Base-by-base conservation (phyloP, 306 rosid genomes). In the Dalbergia cultrata region DNA sequence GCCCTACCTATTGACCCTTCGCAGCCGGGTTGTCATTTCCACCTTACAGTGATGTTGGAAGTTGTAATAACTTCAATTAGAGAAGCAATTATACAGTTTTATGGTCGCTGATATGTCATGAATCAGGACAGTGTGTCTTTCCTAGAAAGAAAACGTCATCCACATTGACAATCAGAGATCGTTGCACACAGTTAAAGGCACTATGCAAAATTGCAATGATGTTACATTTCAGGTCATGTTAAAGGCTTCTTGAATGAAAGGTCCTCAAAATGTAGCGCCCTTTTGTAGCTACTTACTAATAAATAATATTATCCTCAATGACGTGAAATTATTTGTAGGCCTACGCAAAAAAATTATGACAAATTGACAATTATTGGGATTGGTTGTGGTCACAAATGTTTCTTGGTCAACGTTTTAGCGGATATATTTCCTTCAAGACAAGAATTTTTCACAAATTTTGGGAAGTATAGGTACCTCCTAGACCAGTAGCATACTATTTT, bases 131-230 rank as follows among this genome's bases (percentile, higher is more conserved):
- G 14, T 84, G 8, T 75, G 26, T 67, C 59, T 47, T 56, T 22
- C 68, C 78, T 19, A 16, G 72, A 43, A 70, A 66, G 12, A 58
- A 41, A 74, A 79, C 16, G 47, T 44, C 18, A 69, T 18, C 61
- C 7, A 71, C 78, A 37, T 70, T 75, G 39, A 65, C 44, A 76
- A 65, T 45, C 18, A 37, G 49, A 76, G 26, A 6, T 70, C 72
- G 67, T 50, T 80, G 64, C 75, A 70, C 31, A 31, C 52, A 59
- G n/a, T 8, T 49, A 72, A 34, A 74, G 13, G 72, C 39, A 56
- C 76, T 64, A 14, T 49, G 70, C 59, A 70, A 70, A 17, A 9
- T 68, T 56, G 34, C 73, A 52, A 74, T 68, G 68, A 82, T 82
- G 86, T 76, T 45, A 56, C 31, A 43, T 66, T 67, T 43, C 18